Evolutionary conservation across 441 rosid genomes (phyloP), one percentile per base, ranked within the genome.

Genomic region (Erodium moschatum): DNA sequence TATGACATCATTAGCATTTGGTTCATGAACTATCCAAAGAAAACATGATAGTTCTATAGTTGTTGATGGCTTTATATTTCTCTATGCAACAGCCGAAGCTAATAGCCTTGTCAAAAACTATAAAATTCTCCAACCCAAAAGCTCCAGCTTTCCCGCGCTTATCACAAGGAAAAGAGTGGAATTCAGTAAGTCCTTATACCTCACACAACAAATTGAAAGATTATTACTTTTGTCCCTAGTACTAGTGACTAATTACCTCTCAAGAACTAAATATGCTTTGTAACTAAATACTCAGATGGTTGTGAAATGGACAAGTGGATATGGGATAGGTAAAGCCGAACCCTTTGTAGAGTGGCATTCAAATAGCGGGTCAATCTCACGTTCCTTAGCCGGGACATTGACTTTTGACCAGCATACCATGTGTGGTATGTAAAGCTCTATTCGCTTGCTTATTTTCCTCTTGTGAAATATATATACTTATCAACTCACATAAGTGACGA

Each of bases 271-370:
- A 67, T 52, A 65, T 10, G 52, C 24, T 64, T 73, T 69, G 73
- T 52, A 15, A 19, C 63, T 10, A 31, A 15, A 19, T 75, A 5
- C 44, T 76, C 79, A 89, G 97, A 91, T 91, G 94, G 88, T 92
- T 19, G 85, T 91, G 58, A 91, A 92, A 67, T 91, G 96, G 97
- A 89, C 96, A 11, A 91, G 96, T 70, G 96, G 97, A 40, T 91
- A 91, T 69, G 87, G 87, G 63, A 79, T 85, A 0, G 71, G 38
- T 70, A 81, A 78, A 77, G 94, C 92, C 4, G 86, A 83, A 65
- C 89, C 94, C 46, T 86, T 89, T 76, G 89, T 89, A 27, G 87
- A 91, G 73, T 91, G 96, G 97, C 84, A 89, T 42, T 77, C 66
- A 21, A 79, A 81, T 72, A 86, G 84, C 72, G 81, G 83, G 52